Evolutionary conservation across 495 filamentous ascomycete genomes (phyloP).

Genomic region (Penicillium manginii): DNA sequence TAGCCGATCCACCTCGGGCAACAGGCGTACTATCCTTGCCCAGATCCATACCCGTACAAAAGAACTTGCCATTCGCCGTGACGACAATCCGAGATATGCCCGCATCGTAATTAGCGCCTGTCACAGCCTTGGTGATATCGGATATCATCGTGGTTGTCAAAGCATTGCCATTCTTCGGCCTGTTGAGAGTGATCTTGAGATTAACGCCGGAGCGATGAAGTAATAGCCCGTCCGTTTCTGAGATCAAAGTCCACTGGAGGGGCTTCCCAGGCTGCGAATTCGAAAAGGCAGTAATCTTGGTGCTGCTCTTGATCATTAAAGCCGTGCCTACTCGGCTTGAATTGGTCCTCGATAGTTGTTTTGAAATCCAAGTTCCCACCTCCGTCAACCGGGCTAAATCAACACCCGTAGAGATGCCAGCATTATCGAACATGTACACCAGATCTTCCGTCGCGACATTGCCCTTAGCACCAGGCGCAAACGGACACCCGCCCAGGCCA

Average conservation of each 20-base stretch:
- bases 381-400: conserved; percentile 36
- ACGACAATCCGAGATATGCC: conserved; percentile 37
- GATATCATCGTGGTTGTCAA: conserved; percentile 36
- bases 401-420: conserved; percentile 43
- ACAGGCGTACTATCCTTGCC: conserved; percentile 24
- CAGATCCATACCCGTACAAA: conserved; percentile 49
- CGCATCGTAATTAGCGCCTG: conserved; percentile 20
- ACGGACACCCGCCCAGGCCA: conserved; percentile 52
- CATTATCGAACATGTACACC: conserved; percentile 45
- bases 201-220: conserved; percentile 31
- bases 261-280: not conserved
- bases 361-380: conserved; percentile 45
- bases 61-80: conserved; percentile 38
- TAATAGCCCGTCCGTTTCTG: conserved; percentile 14
- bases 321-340: conserved; percentile 39
- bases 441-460: conserved; percentile 50
- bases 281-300: conserved; percentile 1
- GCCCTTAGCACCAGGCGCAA: conserved; percentile 50
- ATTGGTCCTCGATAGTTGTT: conserved; percentile 28
- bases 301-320: conserved; percentile 19
- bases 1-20: conserved; percentile 16
- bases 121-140: conserved; percentile 27
- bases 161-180: conserved; percentile 40
- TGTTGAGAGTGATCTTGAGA: conserved; percentile 37
- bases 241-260: conserved; percentile 20